Conservation (phyloP, 2,329 filamentous ascomycete genomes). For the Penicillium digitatum region DNA sequence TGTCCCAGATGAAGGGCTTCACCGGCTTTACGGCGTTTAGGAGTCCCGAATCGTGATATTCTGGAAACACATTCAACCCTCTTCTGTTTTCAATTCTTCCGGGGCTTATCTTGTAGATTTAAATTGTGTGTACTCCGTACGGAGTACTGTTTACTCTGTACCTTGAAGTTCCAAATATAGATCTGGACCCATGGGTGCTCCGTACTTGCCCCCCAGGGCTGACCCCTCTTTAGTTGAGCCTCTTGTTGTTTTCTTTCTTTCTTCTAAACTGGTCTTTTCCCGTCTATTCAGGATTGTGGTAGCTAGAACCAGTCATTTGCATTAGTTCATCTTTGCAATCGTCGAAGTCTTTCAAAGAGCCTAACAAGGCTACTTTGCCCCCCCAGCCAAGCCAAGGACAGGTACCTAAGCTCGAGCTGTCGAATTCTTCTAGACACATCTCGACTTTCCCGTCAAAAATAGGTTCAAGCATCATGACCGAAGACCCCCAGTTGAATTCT, state of each 20-base stretch:
- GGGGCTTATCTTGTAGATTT: background rate
- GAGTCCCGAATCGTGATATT: slow-evolving; percentile 18
- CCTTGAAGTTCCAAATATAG: slow-evolving; percentile 4
- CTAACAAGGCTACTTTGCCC: slow-evolving; percentile 11
- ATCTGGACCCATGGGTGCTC: slow-evolving; percentile 10
- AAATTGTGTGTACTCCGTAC: background rate
- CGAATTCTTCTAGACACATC: slow-evolving; percentile 7
- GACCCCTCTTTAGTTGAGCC: slow-evolving; percentile 1
- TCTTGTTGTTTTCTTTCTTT: background rate
- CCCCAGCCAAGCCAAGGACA: slow-evolving; percentile 18
- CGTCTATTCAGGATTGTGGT: no score
- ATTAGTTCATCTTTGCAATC: background rate
- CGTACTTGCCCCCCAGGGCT: background rate
- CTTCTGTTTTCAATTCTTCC: background rate
- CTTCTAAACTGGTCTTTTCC: background rate
- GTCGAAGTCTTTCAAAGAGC: background rate
- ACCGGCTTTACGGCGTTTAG: slow-evolving; percentile 19
- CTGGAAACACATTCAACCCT: slow-evolving; percentile 13
- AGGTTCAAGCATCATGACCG: slow-evolving; percentile 31
- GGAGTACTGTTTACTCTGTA: background rate
- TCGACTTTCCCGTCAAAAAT: background rate
- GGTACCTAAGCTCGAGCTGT: slow-evolving; percentile 19
- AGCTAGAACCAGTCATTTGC: background rate
- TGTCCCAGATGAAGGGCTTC: slow-evolving; percentile 16
- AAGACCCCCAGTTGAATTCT: slow-evolving; percentile 42